Conservation (phyloP, 768 basidiomycete genomes). For the Strobilomyces echinocephalus region DNA sequence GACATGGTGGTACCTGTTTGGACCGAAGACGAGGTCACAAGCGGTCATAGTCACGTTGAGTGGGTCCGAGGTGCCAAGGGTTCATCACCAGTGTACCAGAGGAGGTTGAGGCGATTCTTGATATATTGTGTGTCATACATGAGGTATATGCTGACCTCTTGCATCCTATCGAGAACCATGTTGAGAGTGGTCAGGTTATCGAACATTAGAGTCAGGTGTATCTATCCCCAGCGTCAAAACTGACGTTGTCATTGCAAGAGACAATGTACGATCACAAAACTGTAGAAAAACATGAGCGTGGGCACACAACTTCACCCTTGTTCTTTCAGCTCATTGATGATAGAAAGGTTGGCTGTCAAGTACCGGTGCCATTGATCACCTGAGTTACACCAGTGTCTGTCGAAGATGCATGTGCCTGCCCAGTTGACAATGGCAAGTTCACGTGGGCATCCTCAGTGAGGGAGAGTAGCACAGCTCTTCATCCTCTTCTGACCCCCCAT, state of each 20-base stretch:
- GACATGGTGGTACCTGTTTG: slow-evolving; percentile 66
- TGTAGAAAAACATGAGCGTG: slow-evolving; percentile 3
- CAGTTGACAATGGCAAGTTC: too few species aligned
- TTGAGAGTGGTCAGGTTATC: slow-evolving; percentile 54
- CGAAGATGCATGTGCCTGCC: too few species aligned
- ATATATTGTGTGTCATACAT: slow-evolving; percentile 84
- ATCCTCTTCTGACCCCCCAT: too few species aligned
- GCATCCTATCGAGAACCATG: slow-evolving; percentile 62
- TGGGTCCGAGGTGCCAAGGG: slow-evolving; percentile 66
- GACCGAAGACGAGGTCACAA: slow-evolving; percentile 51
- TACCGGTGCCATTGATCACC: too few species aligned
- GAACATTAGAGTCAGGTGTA: slow-evolving; percentile 70
- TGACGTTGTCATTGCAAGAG: neutral
- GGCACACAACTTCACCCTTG: slow-evolving; percentile 21
- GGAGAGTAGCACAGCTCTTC: too few species aligned
- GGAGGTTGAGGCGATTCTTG: slow-evolving; percentile 61
- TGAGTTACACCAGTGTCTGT: too few species aligned
- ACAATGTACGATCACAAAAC: slow-evolving; percentile 31
- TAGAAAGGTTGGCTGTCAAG: slow-evolving; percentile 17
- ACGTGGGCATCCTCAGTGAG: too few species aligned
- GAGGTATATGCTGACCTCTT: slow-evolving; percentile 62
- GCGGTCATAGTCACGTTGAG: slow-evolving; percentile 48
- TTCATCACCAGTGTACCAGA: slow-evolving; percentile 75
- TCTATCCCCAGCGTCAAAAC: slow-evolving; percentile 28
- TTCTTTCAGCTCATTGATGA: slow-evolving; percentile 30